A percentile compares a stretch with the other conserved stretches of the same genome.
Conservation (phyloP, 148 eudicot genomes). For the Vaccinium darrowii region DNA sequence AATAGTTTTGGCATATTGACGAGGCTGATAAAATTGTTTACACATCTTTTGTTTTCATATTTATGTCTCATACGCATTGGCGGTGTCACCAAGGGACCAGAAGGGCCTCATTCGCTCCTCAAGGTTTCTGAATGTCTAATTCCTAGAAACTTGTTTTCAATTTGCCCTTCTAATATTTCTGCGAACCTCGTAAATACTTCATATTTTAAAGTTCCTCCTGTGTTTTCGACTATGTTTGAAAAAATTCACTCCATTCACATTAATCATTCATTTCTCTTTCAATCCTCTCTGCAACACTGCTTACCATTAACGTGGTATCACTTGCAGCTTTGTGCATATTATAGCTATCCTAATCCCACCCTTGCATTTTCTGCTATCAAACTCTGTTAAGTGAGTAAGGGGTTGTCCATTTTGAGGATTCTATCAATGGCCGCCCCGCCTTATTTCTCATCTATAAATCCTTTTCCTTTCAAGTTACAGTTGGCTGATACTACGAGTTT, state of each 20-base stretch:
- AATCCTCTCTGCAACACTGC: not conserved
- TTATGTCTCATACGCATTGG: not conserved
- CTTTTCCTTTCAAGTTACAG: not conserved
- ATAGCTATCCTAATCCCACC: not conserved
- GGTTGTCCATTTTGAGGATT: not conserved
- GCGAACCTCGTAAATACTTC: not conserved
- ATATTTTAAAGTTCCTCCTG: not conserved
- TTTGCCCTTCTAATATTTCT: not conserved
- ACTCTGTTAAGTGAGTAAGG: not conserved
- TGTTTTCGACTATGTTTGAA: not conserved
- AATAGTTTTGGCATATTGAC: not conserved
- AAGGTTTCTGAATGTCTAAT: not conserved
- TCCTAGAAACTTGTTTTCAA: not conserved
- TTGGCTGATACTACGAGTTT: slow-evolving; percentile 15
- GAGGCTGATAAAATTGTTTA: not conserved
- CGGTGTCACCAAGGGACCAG: not conserved
- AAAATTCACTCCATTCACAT: not conserved
- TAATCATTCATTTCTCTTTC: not conserved
- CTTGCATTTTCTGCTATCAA: not conserved
- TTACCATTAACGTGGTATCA: not conserved
- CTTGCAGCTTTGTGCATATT: not conserved
- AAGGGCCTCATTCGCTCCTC: not conserved
- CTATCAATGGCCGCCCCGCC: not conserved
- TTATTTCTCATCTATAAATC: not conserved
- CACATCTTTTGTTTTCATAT: not conserved